phyloP scores from a whole-genome alignment of 768 basidiomycete species.

The Scleroderma bovista region DNA sequence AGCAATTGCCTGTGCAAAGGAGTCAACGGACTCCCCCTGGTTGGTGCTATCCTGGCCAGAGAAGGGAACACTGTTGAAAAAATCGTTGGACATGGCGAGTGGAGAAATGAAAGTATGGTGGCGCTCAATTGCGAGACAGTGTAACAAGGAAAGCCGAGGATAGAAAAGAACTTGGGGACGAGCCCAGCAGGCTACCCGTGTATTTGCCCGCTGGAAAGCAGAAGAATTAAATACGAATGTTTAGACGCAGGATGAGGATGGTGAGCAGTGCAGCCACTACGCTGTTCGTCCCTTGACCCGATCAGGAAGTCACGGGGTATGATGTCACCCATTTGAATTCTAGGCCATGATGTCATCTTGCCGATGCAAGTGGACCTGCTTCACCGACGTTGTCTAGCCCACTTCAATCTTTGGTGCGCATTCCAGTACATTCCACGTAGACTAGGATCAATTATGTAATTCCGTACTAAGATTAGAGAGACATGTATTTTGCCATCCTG shows the following conservation, averaged over 20 bases:
- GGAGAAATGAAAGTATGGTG: not conserved
- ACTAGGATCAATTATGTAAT: no score
- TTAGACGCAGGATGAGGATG: not conserved
- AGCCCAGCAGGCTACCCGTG: not conserved
- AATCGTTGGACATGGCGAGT: slow-evolving; percentile 31
- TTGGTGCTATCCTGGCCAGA: slow-evolving; percentile 10
- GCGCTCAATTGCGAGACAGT: not conserved
- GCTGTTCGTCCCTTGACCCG: not conserved
- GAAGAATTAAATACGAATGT: not conserved
- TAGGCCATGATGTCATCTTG: not conserved
- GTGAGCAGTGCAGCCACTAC: not conserved
- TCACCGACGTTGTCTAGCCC: no score
- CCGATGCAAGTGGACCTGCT: no score
- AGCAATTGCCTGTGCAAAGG: slow-evolving; percentile 53
- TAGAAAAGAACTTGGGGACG: not conserved
- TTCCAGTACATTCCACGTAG: no score
- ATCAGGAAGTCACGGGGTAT: slow-evolving; percentile 23
- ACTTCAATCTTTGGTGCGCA: no score
- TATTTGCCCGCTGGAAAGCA: not conserved
- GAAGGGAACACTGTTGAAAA: slow-evolving; percentile 34
- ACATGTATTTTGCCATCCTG: slow-evolving; percentile 84
- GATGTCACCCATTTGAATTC: slow-evolving; percentile 15
- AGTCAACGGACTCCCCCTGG: slow-evolving; percentile 26
- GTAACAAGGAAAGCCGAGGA: not conserved
- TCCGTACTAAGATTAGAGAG: slow-evolving; percentile 40